Evolutionary conservation across 805 yeast genomes (phyloP).

Genomic region (Candida coleopterorum): DNA sequence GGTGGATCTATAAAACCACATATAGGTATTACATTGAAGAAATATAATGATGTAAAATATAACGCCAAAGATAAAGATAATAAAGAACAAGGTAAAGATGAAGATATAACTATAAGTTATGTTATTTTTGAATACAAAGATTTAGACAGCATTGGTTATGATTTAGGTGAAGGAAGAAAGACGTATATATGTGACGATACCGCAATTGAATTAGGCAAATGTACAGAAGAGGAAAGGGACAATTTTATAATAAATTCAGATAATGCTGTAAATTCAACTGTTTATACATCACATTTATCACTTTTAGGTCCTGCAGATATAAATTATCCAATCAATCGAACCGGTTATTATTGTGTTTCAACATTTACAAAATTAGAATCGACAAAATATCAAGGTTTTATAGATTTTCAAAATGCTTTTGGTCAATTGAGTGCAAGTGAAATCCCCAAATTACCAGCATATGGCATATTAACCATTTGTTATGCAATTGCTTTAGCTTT

Average conservation of each 20-base stretch:
- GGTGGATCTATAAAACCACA: slow-evolving; percentile 60
- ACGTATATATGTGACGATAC: slow-evolving; percentile 69
- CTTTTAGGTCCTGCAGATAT: slow-evolving; percentile 57
- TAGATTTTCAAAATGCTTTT: slow-evolving; percentile 85
- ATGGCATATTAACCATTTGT: slow-evolving; percentile 77
- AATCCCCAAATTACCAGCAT: slow-evolving; percentile 84
- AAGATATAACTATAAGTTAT: slow-evolving; percentile 50
- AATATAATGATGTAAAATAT: slow-evolving; percentile 25
- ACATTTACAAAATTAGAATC: slow-evolving; percentile 47
- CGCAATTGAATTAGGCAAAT: slow-evolving; percentile 51
- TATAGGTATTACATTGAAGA: slow-evolving; percentile 26
- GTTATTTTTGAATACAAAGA: slow-evolving; percentile 85
- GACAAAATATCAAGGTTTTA: slow-evolving; percentile 55
- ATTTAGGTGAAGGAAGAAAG: slow-evolving; percentile 33
- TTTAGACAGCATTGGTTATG: slow-evolving; percentile 59
- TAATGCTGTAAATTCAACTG: slow-evolving; percentile 46
- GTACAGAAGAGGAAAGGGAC: slow-evolving; percentile 53
- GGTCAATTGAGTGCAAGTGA: slow-evolving; percentile 88
- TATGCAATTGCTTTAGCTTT: slow-evolving; percentile 79
- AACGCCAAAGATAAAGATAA: slow-evolving; percentile 18
- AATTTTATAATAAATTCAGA: slow-evolving; percentile 54
- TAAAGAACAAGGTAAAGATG: slow-evolving; percentile 24
- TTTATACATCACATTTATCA: slow-evolving; percentile 52
- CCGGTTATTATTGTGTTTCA: slow-evolving; percentile 92
- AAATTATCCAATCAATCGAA: slow-evolving; percentile 59